Evolutionary conservation across 306 rosid genomes (phyloP).

Genomic region (Leucaena leucocephala): DNA sequence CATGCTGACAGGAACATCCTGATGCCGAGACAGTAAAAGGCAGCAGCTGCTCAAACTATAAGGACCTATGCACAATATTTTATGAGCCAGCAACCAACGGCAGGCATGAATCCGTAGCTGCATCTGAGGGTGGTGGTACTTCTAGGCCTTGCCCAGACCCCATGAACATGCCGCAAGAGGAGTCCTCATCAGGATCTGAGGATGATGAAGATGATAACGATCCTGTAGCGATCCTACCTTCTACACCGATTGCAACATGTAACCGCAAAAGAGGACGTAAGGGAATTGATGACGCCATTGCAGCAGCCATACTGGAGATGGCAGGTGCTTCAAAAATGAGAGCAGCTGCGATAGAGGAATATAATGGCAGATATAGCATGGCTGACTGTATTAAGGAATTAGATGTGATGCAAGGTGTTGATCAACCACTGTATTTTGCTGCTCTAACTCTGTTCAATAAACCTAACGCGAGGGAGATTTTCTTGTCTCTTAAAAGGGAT

Average conservation of each 20-base stretch:
- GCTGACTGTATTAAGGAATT: constrained; percentile 66
- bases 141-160: constrained; percentile 42
- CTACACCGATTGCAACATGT: constrained; percentile 41
- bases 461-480: constrained; percentile 66
- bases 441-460: constrained; percentile 72
- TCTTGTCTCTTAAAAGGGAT: constrained; percentile 68
- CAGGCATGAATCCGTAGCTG: constrained; percentile 45
- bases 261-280: constrained; percentile 71
- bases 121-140: constrained; percentile 44
- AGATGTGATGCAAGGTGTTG: constrained; percentile 66
- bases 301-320: constrained; percentile 78
- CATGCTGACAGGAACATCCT: constrained; percentile 48
- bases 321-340: constrained; percentile 76
- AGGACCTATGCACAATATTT: constrained; percentile 72
- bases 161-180: constrained; percentile 43
- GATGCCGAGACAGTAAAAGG: constrained; percentile 67
- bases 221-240: constrained; percentile 47
- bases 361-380: constrained; percentile 53
- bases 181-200: constrained; percentile 58
- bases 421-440: constrained; percentile 61
- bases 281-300: constrained; percentile 67
- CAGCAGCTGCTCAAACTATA: constrained; percentile 67
- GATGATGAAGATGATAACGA: constrained; percentile 54
- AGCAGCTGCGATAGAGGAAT: constrained; percentile 59
- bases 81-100: constrained; percentile 63